Conservation (phyloP, 345 rosid species). For the Schrenkiella parvula region DNA sequence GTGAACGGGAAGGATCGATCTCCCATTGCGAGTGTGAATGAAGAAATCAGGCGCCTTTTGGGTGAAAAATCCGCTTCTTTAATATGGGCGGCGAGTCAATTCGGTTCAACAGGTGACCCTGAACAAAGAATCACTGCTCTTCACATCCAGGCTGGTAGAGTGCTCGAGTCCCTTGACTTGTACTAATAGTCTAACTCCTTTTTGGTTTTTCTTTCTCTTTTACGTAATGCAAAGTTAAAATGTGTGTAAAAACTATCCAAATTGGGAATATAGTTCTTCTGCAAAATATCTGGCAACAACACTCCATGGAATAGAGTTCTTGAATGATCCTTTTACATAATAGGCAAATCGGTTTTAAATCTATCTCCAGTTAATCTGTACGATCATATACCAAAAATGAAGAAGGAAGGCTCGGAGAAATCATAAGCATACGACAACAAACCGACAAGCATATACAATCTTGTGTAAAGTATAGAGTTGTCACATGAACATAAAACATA, state of each 20-base stretch:
- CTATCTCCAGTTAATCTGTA: not conserved
- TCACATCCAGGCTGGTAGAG: constrained; percentile 90
- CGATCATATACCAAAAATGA: not conserved
- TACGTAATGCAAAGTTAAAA: not conserved
- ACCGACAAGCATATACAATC: not conserved
- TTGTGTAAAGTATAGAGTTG: too few species aligned
- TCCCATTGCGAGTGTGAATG: constrained; percentile 79
- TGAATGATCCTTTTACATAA: not conserved
- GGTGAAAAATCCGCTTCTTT: constrained; percentile 94
- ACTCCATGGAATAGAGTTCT: not conserved
- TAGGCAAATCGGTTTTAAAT: not conserved
- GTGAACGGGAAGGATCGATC: constrained; percentile 75
- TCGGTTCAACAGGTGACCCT: constrained; percentile 81
- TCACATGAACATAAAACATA: not conserved
- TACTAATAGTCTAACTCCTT: constrained; percentile 31
- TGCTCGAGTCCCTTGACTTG: constrained; percentile 83
- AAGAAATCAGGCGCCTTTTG: constrained; percentile 76
- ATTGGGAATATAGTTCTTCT: not conserved
- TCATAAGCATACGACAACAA: not conserved
- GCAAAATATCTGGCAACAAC: not conserved
- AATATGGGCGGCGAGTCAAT: constrained; percentile 98
- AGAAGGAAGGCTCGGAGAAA: not conserved
- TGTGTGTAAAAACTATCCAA: not conserved
- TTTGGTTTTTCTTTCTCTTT: not conserved
- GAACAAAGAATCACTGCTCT: constrained; percentile 79